Percentiles rank a stretch among this genome's conserved stretches.
Conservation (phyloP, 192 early-diverging fungal genomes). For the Bifiguratus adelaidae region DNA sequence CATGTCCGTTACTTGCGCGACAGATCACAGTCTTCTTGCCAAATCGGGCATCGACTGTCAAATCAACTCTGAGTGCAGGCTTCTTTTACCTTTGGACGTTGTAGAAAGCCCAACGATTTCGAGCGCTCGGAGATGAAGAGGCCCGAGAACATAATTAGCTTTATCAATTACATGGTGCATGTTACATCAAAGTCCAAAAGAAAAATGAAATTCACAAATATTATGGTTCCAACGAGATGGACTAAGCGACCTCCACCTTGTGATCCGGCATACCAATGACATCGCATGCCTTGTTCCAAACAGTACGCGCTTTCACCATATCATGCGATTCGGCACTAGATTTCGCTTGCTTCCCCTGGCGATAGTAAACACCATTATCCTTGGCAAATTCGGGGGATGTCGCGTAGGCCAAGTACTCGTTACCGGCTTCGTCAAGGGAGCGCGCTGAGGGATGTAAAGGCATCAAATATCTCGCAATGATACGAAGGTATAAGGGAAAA, state of each 20-base stretch:
- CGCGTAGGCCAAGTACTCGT: background rate
- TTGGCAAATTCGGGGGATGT: background rate
- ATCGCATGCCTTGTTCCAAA: conserved; percentile 4
- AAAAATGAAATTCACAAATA: no score
- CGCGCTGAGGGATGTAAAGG: background rate
- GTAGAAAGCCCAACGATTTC: no score
- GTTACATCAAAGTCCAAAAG: no score
- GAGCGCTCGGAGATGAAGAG: background rate
- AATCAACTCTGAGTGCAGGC: background rate
- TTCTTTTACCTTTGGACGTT: background rate
- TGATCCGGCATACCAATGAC: background rate
- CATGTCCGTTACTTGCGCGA: no score
- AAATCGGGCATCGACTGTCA: no score
- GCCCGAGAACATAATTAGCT: background rate
- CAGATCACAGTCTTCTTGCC: no score
- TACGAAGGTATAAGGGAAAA: background rate
- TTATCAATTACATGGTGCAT: background rate
- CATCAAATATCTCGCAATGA: background rate
- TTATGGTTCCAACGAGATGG: no score
- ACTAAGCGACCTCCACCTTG: no score
- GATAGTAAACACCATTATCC: background rate
- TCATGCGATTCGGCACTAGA: conserved; percentile 5
- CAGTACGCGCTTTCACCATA: conserved; percentile 3
- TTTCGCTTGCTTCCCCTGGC: background rate
- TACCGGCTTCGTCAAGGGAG: background rate